A percentile compares a stretch with the other conserved stretches of the same genome.
Evolutionary conservation across 352 stramenopile genomes (phyloP).

Genomic region (Pythium folliculosum): DNA sequence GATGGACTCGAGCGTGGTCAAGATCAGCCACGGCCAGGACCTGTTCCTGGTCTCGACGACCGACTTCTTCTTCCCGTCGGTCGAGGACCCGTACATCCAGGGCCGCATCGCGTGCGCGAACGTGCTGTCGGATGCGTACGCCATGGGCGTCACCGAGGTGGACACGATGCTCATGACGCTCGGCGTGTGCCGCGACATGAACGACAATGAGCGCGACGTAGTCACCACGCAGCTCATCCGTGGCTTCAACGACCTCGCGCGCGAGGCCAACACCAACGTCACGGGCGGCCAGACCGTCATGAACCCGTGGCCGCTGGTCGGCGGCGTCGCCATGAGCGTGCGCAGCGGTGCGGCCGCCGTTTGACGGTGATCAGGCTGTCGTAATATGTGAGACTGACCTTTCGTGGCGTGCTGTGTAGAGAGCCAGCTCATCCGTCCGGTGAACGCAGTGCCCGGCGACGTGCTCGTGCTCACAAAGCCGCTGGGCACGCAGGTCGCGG

Average conservation of each 20-base stretch:
- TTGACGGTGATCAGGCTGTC: too few species aligned
- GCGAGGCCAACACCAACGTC: conserved; percentile 89
- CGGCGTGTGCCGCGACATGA: conserved; percentile 92
- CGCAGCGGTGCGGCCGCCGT: conserved; percentile 51
- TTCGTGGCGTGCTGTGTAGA: conserved; percentile 30
- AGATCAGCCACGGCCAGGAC: conserved; percentile 80
- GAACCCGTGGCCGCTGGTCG: conserved; percentile 96
- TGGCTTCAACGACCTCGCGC: conserved; percentile 91
- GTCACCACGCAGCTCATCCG: conserved; percentile 94
- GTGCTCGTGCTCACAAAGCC: conserved; percentile 95
- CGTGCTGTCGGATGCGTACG: conserved; percentile 94
- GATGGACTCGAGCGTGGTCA: conserved; percentile 91
- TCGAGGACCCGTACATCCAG: conserved; percentile 93
- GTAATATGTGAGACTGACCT: not conserved
- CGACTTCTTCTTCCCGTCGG: conserved; percentile 96
- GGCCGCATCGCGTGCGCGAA: conserved; percentile 94
- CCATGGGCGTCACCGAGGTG: conserved; percentile 93
- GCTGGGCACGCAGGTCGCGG: conserved; percentile 93
- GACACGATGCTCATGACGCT: conserved; percentile 97
- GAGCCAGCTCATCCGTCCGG: conserved; percentile 86
- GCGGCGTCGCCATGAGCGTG: conserved; percentile 91
- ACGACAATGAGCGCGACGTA: conserved; percentile 87
- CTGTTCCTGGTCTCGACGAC: conserved; percentile 93
- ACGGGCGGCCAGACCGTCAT: conserved; percentile 95
- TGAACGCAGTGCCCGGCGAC: conserved; percentile 87